Evolutionary conservation across 306 rosid genomes (phyloP), one percentile per base, ranked within the genome.

Genomic region (Vigna radiata): DNA sequence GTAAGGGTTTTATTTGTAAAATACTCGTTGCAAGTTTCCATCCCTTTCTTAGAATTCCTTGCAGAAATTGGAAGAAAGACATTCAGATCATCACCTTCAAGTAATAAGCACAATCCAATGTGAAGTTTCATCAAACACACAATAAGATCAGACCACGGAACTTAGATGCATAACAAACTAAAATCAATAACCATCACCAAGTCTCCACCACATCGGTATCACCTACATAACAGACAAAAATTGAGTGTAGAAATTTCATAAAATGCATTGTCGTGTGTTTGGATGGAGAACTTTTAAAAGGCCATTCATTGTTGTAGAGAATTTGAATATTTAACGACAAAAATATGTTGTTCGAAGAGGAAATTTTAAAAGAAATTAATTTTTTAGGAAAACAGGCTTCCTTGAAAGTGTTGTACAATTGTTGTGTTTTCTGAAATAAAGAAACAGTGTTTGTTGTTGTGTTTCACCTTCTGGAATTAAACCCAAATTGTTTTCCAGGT

Each of bases 31-130:
- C 79, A 62, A 76, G 75, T 49, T 44, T 81, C 76, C 50, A 59
- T 79, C 82, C 77, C 87, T 75, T 81, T 75, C 47, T 18, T 84
- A 67, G 79, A 68, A 72, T 70, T 61, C 43, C 81, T 73, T 41
- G 73, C 77, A 80, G 89, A 88, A 81, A 79, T 75, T 17, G 94
- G 96, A 79, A 71, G 86, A 85, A 77, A 70, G 81, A 85, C 94
- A 82, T 85, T 89, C 78, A 53, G 68, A 76, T 23, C 79, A 83
- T 80, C 84, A 68, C 87, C 96, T 89, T 88, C 78, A 83, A 33
- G 75, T 76, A 81, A 68, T 56, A 49, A 82, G 76, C 76, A 73
- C 61, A 73, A 27, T 56, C 50, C 41, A 16, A 50, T 81, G 83
- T 79, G 85, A 73, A 80, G 68, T 73, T 53, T 84, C 59, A 80